phyloP scores from a whole-genome alignment of 2,329 filamentous ascomycete genomes.

The Plenodomus biglobosus region DNA sequence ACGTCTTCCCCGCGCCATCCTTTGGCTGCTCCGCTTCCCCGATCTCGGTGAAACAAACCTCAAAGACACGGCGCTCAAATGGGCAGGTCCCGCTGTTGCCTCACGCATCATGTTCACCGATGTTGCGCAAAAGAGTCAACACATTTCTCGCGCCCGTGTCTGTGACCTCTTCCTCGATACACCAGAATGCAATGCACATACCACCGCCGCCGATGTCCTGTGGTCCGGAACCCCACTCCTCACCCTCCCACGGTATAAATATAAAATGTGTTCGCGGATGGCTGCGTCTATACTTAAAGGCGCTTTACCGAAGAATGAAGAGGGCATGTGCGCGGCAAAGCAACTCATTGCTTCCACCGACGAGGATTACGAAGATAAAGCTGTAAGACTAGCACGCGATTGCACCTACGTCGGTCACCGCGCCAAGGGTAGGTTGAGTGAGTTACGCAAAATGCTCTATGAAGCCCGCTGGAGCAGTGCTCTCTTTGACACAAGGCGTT shows the following conservation, averaged over 20 bases:
- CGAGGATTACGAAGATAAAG: slow-evolving; percentile 75
- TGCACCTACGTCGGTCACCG: slow-evolving; percentile 38
- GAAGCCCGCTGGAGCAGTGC: slow-evolving; percentile 81
- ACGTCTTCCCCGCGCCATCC: slow-evolving; percentile 78
- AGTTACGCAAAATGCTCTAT: slow-evolving; percentile 80
- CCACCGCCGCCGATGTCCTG: slow-evolving; percentile 91
- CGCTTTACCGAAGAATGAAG: slow-evolving; percentile 71
- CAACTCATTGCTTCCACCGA: slow-evolving; percentile 81
- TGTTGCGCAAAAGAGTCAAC: slow-evolving; percentile 90
- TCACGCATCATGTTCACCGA: slow-evolving; percentile 91
- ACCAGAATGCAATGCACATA: slow-evolving; percentile 97
- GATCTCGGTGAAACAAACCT: slow-evolving; percentile 89
- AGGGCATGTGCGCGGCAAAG: slow-evolving; percentile 66
- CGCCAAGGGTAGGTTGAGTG: slow-evolving; percentile 66
- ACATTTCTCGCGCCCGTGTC: slow-evolving; percentile 87
- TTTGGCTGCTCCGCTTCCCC: slow-evolving; percentile 97
- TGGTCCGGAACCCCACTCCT: slow-evolving; percentile 95
- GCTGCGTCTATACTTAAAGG: slow-evolving; percentile 91
- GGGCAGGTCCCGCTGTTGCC: slow-evolving; percentile 85
- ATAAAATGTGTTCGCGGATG: slow-evolving; percentile 99
- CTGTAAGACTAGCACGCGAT: slow-evolving; percentile 38
- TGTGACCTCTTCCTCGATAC: slow-evolving; percentile 97
- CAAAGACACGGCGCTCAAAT: slow-evolving; percentile 73
- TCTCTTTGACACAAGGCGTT: slow-evolving; percentile 86
- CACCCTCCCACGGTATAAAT: slow-evolving; percentile 85